phyloP scores from a whole-genome alignment of 73 alveolate genomes.

The Paramecium sexaurelia region DNA sequence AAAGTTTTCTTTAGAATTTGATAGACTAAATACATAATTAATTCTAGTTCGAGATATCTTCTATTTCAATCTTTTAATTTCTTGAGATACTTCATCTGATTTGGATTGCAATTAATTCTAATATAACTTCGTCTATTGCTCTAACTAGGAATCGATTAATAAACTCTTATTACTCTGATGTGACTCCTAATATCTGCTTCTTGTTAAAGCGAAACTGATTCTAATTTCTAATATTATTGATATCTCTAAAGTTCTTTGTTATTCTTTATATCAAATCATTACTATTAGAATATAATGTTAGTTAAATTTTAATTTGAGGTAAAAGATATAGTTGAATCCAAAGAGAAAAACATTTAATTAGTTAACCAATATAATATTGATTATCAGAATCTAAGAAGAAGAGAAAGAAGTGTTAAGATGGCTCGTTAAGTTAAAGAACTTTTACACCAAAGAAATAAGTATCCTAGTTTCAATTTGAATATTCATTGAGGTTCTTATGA shows the following conservation, averaged over 20 bases:
- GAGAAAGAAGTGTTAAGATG: neutral
- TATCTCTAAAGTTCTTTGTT: neutral
- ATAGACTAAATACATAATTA: no score
- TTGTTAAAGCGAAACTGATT: neutral
- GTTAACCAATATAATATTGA: neutral
- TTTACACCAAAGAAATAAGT: neutral
- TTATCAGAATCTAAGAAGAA: neutral
- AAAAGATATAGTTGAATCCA: no score
- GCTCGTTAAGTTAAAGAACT: neutral
- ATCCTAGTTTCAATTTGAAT: neutral
- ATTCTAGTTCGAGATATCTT: neutral
- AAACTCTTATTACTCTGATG: neutral
- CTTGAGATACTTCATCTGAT: neutral
- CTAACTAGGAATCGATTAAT: constrained; percentile 4
- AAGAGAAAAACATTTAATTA: no score
- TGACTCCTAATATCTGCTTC: constrained; percentile 36
- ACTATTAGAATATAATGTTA: no score
- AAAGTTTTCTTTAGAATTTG: no score
- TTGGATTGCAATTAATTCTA: neutral
- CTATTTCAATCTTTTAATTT: neutral
- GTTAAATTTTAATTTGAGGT: no score
- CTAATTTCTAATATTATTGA: constrained; percentile 32
- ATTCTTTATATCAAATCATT: neutral
- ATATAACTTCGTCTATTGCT: constrained; percentile 26
- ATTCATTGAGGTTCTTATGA: neutral